Conservation (phyloP, 345 rosid species). For the Draba incana region DNA sequence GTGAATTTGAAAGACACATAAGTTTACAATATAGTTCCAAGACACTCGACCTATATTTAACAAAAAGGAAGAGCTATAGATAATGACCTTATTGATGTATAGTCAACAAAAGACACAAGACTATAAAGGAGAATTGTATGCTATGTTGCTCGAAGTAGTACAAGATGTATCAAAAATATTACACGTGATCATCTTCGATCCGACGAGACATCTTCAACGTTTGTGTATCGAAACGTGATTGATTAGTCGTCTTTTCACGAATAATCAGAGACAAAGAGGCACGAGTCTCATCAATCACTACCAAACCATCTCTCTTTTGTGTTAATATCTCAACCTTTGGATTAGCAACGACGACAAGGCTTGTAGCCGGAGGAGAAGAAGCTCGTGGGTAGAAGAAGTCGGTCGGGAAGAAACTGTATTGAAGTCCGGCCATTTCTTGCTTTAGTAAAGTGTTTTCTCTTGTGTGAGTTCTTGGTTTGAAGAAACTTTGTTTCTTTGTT, state of each 20-base stretch:
- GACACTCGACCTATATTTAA: too few species aligned
- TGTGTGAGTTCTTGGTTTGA: constrained; percentile 16
- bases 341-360: constrained; percentile 8
- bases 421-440: constrained; percentile 50
- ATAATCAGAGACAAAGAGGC: constrained; percentile 30
- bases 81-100: not conserved
- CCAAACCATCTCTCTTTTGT: constrained; percentile 27
- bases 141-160: not conserved
- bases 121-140: not conserved
- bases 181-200: constrained; percentile 32
- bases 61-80: too few species aligned
- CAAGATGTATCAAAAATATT: not conserved
- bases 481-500: not conserved
- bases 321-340: constrained; percentile 12
- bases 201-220: constrained; percentile 31
- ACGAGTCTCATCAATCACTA: constrained; percentile 27
- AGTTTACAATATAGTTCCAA: too few species aligned
- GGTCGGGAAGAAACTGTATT: constrained; percentile 57
- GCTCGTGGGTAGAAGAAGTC: constrained; percentile 61
- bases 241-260: constrained; percentile 25
- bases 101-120: not conserved
- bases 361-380: constrained; percentile 36
- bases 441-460: constrained; percentile 6
- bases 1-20: too few species aligned
- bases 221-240: constrained; percentile 24